Evolutionary conservation across 768 basidiomycete species (phyloP), one percentile per base, ranked within the genome.

Genomic region (Tricholoma furcatifolium): DNA sequence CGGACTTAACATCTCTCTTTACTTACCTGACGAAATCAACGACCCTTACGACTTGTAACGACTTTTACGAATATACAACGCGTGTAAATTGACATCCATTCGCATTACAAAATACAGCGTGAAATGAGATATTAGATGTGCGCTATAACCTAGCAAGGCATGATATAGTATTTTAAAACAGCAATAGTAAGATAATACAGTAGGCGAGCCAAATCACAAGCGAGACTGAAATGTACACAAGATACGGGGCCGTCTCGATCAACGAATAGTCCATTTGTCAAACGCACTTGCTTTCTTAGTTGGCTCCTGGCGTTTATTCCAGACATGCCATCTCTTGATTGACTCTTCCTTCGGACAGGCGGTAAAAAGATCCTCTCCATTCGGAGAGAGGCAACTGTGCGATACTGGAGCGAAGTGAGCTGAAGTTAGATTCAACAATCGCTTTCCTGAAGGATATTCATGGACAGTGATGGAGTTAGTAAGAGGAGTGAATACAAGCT

Each of bases 271-370:
- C 60, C 71, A 79, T 48, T 67, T 74, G 52, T 77, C 75, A 57
- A 80, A 80, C 15, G 73, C 71, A 53, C 75, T 77, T 59, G 70
- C 70, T 52, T 65, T 64, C 60, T 66, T 73, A 51, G 61, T 62
- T 23, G 56, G 60, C 24, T 65, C 61, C 32, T 64, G 55, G 23
- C 71, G 67, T 46, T 67, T 63, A n/a, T 65, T 67, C 85, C 85
- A 87, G 30, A 87, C 82, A 56, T 83, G 81, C 79, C 84, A 87
- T 78, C 85, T 82, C 69, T 85, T 86, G 69, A 87, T 84, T 43
- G 82, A 79, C 64, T 87, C 83, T 57, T 87, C 85, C 23, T 65
- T 68, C 1, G 83, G 81, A 51, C 81, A 85, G 7, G 84, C 77
- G 30, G 85, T 85, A 60, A 86, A 87, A 49, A 86, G 61, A 58